Percentiles rank a stretch among this genome's conserved stretches.
Evolutionary conservation across 768 basidiomycete genomes (phyloP).

Genomic region (Boletus tylopilopsis): DNA sequence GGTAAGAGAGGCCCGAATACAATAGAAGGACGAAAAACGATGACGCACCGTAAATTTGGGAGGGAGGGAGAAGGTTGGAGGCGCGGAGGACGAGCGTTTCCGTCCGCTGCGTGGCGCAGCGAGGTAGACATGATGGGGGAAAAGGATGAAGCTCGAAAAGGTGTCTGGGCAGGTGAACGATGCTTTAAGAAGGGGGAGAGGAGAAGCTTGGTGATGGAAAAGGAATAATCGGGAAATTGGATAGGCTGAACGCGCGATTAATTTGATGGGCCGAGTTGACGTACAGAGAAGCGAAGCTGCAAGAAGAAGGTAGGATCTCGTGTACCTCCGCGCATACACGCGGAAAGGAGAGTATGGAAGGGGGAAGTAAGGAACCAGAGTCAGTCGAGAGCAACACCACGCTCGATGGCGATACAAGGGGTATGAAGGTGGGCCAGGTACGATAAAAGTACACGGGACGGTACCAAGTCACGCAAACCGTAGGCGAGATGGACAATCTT

Average conservation of each 20-base stretch:
- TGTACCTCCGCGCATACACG: slow-evolving; percentile 22
- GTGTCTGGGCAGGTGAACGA: slow-evolving; percentile 24
- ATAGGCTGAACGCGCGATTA: slow-evolving; percentile 29
- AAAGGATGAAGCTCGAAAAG: slow-evolving; percentile 29
- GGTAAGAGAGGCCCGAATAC: slow-evolving; percentile 2
- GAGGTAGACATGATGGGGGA: slow-evolving; percentile 27
- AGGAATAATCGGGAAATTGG: slow-evolving; percentile 30
- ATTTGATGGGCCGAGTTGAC: slow-evolving; percentile 32
- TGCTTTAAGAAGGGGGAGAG: slow-evolving; percentile 31
- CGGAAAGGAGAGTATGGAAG: slow-evolving; percentile 18
- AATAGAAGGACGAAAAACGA: background rate
- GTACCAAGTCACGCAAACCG: slow-evolving; percentile 4
- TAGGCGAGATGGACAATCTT: slow-evolving; percentile 11
- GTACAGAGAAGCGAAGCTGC: slow-evolving; percentile 33
- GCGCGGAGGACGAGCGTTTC: slow-evolving; percentile 39
- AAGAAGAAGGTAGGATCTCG: slow-evolving; percentile 23
- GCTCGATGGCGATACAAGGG: slow-evolving; percentile 13
- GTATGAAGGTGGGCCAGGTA: slow-evolving; percentile 3
- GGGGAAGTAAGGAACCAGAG: slow-evolving; percentile 17
- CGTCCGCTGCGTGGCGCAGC: slow-evolving; percentile 21
- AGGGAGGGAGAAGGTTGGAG: slow-evolving; percentile 66
- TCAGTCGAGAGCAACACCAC: slow-evolving; percentile 7
- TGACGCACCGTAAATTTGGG: slow-evolving; percentile 60
- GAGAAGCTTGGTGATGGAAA: slow-evolving; percentile 33
- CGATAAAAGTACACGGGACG: background rate